Base-by-base conservation (phyloP, 208 protist genomes). In the Leishmania martiniquensis region DNA sequence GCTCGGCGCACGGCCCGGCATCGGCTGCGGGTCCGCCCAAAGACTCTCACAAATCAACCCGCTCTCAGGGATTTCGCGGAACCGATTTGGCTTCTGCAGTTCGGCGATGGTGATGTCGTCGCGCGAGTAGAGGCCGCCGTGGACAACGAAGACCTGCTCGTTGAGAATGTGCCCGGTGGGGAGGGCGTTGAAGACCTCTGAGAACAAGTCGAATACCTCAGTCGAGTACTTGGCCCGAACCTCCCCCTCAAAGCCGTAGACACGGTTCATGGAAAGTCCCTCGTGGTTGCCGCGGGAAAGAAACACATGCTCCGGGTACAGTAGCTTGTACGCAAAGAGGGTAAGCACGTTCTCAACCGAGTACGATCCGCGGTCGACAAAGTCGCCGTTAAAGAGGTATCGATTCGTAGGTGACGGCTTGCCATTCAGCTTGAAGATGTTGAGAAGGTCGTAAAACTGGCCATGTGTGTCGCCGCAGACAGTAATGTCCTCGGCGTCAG, bases 381-480 rank as follows among this genome's bases (percentile, higher is more conserved):
- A 99, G 78, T 99, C 97, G 52, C 96, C 97, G 81, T 99, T 99
- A 80, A 99, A 99, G 17, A 99, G 81, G 81, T 99, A 99, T 51
- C 97, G 94, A 82, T 99, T 99, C 4, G 81, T 91, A 29, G 77
- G 68, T 2, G 91, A 97, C 51, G 95, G 95, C 22, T 73, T 83
- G 39, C 97, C 96, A 78, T 97, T 98, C 12, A 96, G 78, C 63
- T 98, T 85, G 80, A 99, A 99, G 77, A 99, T 99, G 84, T 99
- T 97, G 45, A 99, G 87, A 49, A 99, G 80, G 85, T 99, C 98
- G 84, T 99, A 99, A 85, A 94, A 99, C 89, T 99, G 99, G 12
- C 99, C 99, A 90, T 99, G 99, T 12, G 97, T 99, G 87, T 99
- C 99, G 66, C 99, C 99, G 91, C 98, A 99, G 37, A 99, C 98